Evolutionary conservation across 2,329 filamentous ascomycete species (phyloP), one percentile per base, ranked within the genome.

Genomic region (Macrophomina tecta): DNA sequence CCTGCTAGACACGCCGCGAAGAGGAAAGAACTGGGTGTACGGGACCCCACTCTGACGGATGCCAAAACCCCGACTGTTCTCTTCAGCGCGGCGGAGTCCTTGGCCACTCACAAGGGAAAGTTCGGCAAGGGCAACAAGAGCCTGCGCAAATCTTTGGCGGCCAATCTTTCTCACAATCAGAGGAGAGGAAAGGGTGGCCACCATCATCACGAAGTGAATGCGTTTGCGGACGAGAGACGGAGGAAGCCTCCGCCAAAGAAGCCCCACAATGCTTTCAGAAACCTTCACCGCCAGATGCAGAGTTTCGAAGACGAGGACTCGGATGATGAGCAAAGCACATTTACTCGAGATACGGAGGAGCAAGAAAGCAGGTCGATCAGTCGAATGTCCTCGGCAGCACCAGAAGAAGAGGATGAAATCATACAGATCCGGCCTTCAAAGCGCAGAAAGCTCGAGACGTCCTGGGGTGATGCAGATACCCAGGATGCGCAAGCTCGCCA

Each of bases 301-400:
- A 87, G 90, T 70, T 87, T 91, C 74, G 87, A 90, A 69, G 91
- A 91, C 69, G 90, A 92, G 49, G 91, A 91, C 45, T 94, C 97
- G 70, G 94, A 84, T 65, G 83, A 96, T 71, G 93, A 97, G 69
- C 86, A 86, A 55, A 90, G 87, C 40, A 88, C 90, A 12, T 79
- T 89, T 58, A 87, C 86, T 12, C 85, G 90, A 53, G 93, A 94
- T 75, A 96, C 92, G 0, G 94, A 97, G 75, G 94, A 95, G 70
- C 89, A 89, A 40, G 94, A 95, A 68, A 97, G 92, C 69, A 87
- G 91, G 49, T 91, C 91, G 58, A 88, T 89, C 52, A 97, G 92
- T 77, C 92, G 91, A 49, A 83, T 85, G 75, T 87, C 83, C 42
- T 78, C 77, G 2, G 76, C 74, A 16, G 84, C 84, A 38, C 80